These are phyloP conservation scores for Wickerhamomyces rabaulensis DNA, from an alignment of 805 yeast species.

Conservation along the genomic window DNA sequence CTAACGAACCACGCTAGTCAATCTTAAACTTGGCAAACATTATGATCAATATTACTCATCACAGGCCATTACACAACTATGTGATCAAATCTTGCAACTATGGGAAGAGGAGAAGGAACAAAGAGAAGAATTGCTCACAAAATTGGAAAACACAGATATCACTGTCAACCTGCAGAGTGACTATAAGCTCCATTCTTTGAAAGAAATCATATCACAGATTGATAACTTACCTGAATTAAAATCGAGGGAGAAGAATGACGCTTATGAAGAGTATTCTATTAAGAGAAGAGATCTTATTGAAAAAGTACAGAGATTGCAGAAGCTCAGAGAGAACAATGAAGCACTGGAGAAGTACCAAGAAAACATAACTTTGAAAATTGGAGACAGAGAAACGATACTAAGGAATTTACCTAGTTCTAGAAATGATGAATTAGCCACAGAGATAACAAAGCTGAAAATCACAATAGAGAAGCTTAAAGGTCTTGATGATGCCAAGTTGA, in stretches of 20 bases:
- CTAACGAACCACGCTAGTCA: constrained; percentile 7
- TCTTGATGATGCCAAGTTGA: constrained; percentile 9
- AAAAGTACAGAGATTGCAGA: constrained; percentile 6
- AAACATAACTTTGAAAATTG: constrained; percentile 14
- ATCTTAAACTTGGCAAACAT: constrained; percentile 5
- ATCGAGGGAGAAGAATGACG: neutral
- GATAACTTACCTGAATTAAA: constrained; percentile 15
- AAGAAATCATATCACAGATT: constrained; percentile 14
- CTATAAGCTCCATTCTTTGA: constrained; percentile 14
- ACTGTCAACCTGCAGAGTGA: constrained; percentile 14
- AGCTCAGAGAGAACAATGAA: constrained; percentile 6
- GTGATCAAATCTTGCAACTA: constrained; percentile 16
- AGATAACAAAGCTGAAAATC: constrained; percentile 13
- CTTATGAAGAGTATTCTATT: constrained; percentile 6
- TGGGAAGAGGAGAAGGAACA: constrained; percentile 9
- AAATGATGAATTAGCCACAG: constrained; percentile 12
- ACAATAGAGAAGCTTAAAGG: constrained; percentile 18
- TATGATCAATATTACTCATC: constrained; percentile 13
- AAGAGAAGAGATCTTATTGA: constrained; percentile 6
- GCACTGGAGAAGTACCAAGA: constrained; percentile 5
- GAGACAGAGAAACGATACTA: constrained; percentile 13
- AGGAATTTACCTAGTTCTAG: constrained; percentile 12
- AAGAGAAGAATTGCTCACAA: constrained; percentile 1
- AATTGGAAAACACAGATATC: constrained; percentile 8
- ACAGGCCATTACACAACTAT: constrained; percentile 17